Base-by-base conservation (phyloP, 179 eudicot species). In the Gypsophila paniculata region DNA sequence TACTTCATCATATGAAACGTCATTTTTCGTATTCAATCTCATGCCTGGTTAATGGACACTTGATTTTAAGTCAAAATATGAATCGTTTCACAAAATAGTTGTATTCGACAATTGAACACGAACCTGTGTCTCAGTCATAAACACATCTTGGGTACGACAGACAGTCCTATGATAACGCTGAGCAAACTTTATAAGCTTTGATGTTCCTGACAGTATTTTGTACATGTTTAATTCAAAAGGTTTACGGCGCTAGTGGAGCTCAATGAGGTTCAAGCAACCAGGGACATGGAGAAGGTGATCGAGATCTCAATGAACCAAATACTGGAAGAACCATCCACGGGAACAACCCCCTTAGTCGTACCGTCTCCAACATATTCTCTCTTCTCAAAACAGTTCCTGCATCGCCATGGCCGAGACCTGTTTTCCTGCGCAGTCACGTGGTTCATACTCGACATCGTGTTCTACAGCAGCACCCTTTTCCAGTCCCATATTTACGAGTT, bases 221-320 rank as follows among this genome's bases (percentile, higher is more conserved):
- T 39, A 4, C 11, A 64, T 42, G 54, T 9, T 9, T 46, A 19
- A 11, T 60, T 2, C 25, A 15, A 44, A 49, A 87, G 91, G 77
- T 85, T 79, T 68, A 87, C 91, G 17, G 91, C 91, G 17, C 77
- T 89, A 65, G 91, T 89, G 74, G 88, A 84, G 84, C 75, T 58
- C 67, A 83, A 89, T 69, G 86, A 79, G 5, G 18, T 74, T 25
- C 91, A 87, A 66, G 95, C 95, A 72, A 79, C 84, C 17, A 86
- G 71, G 75, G 89, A 86, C 78, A 89, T 89, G 90, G 82, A 78
- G 78, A 86, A 83, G 68, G 85, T 89, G 58, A 44, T 89, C 2
- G 81, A 81, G 9, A 75, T 86, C 14, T 32, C 82, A 17, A 13
- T 76, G 32, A 70, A 66, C 18, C 80, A 75, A 44, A 74, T 83